Evolutionary conservation across 2,329 filamentous ascomycete genomes (phyloP), one percentile per base, ranked within the genome.

Genomic region (Aspergillus piperis): DNA sequence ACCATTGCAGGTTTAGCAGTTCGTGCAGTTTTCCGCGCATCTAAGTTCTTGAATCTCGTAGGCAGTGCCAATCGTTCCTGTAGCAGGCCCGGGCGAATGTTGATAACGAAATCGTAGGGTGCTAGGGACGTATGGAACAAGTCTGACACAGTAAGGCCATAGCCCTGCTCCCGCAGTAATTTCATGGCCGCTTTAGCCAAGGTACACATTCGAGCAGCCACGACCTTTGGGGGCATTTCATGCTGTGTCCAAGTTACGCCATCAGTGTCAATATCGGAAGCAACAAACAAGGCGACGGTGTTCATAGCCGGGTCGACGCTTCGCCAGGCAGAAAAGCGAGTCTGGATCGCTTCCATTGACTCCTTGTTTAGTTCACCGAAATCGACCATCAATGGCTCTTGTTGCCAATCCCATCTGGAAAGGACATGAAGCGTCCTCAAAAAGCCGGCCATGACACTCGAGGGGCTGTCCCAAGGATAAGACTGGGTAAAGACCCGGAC

Each of bases 281-380:
- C 92, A 3, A 89, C 89, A 70, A 97, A 90, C 41, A 98, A 79
- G 17, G 90, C 88, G 2, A 91, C 86, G 62, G 87, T 88, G 76
- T 95, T 96, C 88, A 98, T 90, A 56, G 84, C 87, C 1, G 93
- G 92, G 70, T 99, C 95, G 57, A 95, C 88, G 65, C 90, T 91
- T 60, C 95, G 85, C 91, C 92, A 96, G 13, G 89, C 88, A 62
- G 91, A 86, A 60, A 98, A 88, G 19, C 89, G 87, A 3, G 88
- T 90, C 39, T 82, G 83, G 64, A 95, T 87, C 2, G 82, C 79
- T 32, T 84, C 78, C 10, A 89, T 82, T 30, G 90, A 86, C 10
- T 84, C 79, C 7, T 81, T 76, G 7, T 84, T 84, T 70, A 96
- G 82, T 13, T 87, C 84, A 10, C 72, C 73, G 23, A 91, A 84